Conservation (phyloP, 192 early-diverging fungal species). For the Globomyces pollinis-pini region DNA sequence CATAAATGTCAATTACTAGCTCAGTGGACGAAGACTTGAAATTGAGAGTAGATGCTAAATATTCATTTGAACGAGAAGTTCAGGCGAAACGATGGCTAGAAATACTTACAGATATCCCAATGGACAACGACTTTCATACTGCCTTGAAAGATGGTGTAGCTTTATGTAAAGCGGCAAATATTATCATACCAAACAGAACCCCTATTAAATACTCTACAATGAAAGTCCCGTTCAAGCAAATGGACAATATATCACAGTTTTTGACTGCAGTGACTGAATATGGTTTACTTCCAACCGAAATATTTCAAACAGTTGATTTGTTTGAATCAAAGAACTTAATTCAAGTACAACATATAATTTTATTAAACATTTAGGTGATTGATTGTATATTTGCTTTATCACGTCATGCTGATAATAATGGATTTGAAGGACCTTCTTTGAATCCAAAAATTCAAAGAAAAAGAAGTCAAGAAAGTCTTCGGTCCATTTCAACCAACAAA, state of each 20-base stretch:
- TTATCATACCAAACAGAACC: constrained; percentile 5
- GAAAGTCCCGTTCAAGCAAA: constrained; percentile 72
- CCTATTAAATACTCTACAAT: constrained; percentile 48
- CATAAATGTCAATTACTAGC: no score
- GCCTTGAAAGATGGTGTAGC: constrained; percentile 68
- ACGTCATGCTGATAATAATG: constrained; percentile 55
- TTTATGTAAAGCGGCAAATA: constrained; percentile 49
- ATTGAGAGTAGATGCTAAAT: constrained; percentile 37
- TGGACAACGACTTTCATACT: constrained; percentile 47
- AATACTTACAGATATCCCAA: constrained; percentile 45
- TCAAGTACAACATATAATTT: constrained; percentile 63
- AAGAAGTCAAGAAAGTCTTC: no score
- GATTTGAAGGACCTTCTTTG: constrained; percentile 39
- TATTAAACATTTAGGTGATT: constrained; percentile 14
- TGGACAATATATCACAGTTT: constrained; percentile 78
- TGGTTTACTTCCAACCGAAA: constrained; percentile 62
- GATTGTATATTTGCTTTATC: constrained; percentile 67
- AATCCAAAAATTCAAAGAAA: no score
- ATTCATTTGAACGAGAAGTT: constrained; percentile 32
- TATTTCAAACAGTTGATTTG: constrained; percentile 80
- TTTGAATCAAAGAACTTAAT: constrained; percentile 56
- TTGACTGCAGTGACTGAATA: constrained; percentile 48
- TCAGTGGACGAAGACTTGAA: not conserved
- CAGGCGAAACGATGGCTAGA: constrained; percentile 63
- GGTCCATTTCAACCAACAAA: no score